Percentiles rank a stretch among this genome's conserved stretches.
phyloP scores from a whole-genome alignment of 257 asterid species.

The Lantana camara region DNA sequence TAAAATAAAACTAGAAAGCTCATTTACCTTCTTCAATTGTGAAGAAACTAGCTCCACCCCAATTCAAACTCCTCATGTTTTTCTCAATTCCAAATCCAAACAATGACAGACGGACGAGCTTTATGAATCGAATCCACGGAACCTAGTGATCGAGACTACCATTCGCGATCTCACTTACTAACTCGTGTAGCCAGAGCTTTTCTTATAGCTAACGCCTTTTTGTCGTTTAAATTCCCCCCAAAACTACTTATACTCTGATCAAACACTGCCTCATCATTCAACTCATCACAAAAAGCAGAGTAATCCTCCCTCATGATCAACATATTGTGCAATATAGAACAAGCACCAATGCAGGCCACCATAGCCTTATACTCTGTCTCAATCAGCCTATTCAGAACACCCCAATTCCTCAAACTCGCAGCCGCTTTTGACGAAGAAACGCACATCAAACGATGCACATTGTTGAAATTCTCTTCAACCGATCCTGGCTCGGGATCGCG shows the following conservation, averaged over 20 bases:
- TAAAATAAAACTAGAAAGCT: not conserved
- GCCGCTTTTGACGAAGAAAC: conserved; percentile 40
- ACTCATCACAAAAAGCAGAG: conserved; percentile 63
- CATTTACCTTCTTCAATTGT: conserved; percentile 23
- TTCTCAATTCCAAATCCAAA: too few species aligned
- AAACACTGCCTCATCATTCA: conserved; percentile 25
- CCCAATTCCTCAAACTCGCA: conserved; percentile 79
- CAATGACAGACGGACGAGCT: too few species aligned
- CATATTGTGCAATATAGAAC: conserved; percentile 87
- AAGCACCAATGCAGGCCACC: conserved; percentile 78
- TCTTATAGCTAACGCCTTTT: conserved; percentile 43
- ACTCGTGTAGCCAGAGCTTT: conserved; percentile 53
- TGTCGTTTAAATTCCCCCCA: conserved; percentile 30
- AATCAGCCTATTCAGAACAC: conserved; percentile 49
- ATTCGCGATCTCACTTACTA: conserved; percentile 18
- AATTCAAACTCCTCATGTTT: not conserved
- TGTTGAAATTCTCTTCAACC: conserved; percentile 58
- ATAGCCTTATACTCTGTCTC: conserved; percentile 53
- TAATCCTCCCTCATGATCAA: conserved; percentile 75
- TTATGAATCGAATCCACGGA: too few species aligned
- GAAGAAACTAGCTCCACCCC: not conserved
- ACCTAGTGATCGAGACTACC: not conserved
- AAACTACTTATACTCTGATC: conserved; percentile 23
- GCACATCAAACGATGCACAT: conserved; percentile 34
- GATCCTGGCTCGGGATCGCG: conserved; percentile 47